Evolutionary conservation across 306 rosid genomes (phyloP).

Genomic region (Lithocarpus polystachyus): DNA sequence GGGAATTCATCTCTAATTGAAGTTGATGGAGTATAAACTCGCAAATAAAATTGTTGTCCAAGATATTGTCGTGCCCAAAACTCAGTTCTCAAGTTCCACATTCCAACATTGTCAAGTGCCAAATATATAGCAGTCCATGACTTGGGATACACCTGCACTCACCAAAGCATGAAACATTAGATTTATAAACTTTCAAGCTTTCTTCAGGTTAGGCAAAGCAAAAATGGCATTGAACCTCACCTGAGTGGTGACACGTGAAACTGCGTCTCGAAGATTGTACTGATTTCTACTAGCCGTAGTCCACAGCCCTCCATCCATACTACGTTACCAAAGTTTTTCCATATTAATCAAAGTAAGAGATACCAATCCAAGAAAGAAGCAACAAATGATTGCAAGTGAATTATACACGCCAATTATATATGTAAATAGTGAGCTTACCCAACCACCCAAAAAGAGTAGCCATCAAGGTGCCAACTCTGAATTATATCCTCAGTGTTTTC

Average conservation of each 20-base stretch:
- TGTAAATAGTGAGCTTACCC: constrained; percentile 50
- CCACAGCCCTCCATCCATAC: constrained; percentile 99
- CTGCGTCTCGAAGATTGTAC: constrained; percentile 89
- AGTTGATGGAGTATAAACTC: constrained; percentile 69
- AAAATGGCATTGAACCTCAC: constrained; percentile 29
- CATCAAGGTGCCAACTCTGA: constrained; percentile 90
- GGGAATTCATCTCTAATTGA: constrained; percentile 91
- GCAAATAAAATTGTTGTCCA: constrained; percentile 83
- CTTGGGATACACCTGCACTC: constrained; percentile 75
- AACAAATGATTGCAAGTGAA: background rate
- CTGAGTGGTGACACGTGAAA: constrained; percentile 90
- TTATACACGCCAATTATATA: background rate
- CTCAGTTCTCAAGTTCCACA: constrained; percentile 97
- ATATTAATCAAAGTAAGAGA: background rate
- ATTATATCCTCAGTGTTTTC: constrained; percentile 80
- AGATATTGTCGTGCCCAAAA: constrained; percentile 94
- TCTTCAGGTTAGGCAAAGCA: background rate
- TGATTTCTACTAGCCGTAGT: constrained; percentile 51
- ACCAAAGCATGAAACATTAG: constrained; percentile 9
- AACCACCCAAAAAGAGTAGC: constrained; percentile 92
- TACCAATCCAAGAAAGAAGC: background rate
- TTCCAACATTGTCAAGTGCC: constrained; percentile 93
- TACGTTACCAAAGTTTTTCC: constrained; percentile 20
- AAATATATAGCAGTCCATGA: constrained; percentile 91
- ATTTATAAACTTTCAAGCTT: background rate